A percentile compares a stretch with the other conserved stretches of the same genome.
Conservation (phyloP, 176 grass and related monocot species). For the Eleusine indica region DNA sequence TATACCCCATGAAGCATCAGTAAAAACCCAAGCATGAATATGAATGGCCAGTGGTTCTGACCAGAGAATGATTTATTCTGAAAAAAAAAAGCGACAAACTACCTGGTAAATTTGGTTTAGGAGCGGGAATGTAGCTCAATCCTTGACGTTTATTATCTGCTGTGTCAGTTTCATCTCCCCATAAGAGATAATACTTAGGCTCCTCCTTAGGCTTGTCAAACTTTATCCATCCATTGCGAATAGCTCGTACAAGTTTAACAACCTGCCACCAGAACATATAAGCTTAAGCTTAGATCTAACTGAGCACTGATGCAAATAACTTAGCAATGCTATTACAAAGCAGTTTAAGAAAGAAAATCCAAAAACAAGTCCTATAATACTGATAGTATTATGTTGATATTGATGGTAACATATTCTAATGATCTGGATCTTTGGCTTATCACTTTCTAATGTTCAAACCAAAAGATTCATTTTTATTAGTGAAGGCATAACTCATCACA, state of each 20-base stretch:
- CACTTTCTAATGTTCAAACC: background rate
- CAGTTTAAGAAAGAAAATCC: conserved; percentile 17
- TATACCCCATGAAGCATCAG: conserved; percentile 43
- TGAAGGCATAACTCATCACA: too few relatives aligned
- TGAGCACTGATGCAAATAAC: conserved; percentile 14
- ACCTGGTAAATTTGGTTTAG: conserved; percentile 95
- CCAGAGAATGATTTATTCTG: background rate
- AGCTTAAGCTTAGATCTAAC: conserved; percentile 17
- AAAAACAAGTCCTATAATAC: background rate
- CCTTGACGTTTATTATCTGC: conserved; percentile 81
- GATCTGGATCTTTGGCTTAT: too few relatives aligned
- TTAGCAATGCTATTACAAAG: background rate
- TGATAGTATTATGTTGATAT: background rate
- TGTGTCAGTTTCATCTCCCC: conserved; percentile 86
- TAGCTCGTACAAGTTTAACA: conserved; percentile 77
- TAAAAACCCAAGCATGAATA: conserved; percentile 1
- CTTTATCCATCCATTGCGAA: conserved; percentile 91
- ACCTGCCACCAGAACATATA: conserved; percentile 39
- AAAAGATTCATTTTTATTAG: background rate
- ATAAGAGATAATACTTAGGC: conserved; percentile 63
- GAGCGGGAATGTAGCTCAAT: conserved; percentile 88
- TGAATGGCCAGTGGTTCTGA: conserved; percentile 10
- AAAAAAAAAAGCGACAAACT: conserved; percentile 15
- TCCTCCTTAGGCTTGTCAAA: conserved; percentile 92
- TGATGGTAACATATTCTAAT: background rate